phyloP scores from a whole-genome alignment of 768 basidiomycete genomes.

The Lactarius pseudohatsudake region DNA sequence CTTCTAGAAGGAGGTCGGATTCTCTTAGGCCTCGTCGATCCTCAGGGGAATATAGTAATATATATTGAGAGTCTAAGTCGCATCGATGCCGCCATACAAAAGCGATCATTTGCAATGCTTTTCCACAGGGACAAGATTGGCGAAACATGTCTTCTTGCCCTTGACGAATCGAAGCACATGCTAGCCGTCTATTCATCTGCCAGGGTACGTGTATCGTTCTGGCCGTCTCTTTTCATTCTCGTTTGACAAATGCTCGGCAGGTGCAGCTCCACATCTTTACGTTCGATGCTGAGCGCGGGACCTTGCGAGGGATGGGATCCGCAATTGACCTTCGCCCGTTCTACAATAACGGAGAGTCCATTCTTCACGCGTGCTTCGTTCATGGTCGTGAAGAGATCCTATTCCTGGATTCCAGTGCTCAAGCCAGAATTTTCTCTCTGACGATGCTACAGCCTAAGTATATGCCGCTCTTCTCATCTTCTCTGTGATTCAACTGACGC shows the following conservation, averaged over 20 bases:
- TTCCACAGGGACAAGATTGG: constrained; percentile 51
- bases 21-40: not conserved
- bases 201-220: constrained; percentile 36
- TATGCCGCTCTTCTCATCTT: too few relatives aligned
- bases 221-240: too few relatives aligned
- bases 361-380: constrained; percentile 47
- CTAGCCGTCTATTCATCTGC: constrained; percentile 46
- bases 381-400: constrained; percentile 53
- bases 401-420: constrained; percentile 45
- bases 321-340: constrained; percentile 44
- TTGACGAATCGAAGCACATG: constrained; percentile 53
- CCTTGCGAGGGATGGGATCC: constrained; percentile 45
- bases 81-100: not conserved
- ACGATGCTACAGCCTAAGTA: constrained; percentile 56
- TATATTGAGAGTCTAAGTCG: constrained; percentile 9
- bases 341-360: constrained; percentile 37
- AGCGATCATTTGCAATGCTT: not conserved
- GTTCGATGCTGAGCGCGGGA: constrained; percentile 45
- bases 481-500: not conserved
- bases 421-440: constrained; percentile 53
- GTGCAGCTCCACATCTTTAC: constrained; percentile 46
- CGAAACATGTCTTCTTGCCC: constrained; percentile 45
- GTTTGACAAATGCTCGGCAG: constrained; percentile 16
- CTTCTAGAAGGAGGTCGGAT: constrained; percentile 11
- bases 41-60: not conserved